Base-by-base conservation (phyloP, 23 red algal species). In the Chondrus crispus region DNA sequence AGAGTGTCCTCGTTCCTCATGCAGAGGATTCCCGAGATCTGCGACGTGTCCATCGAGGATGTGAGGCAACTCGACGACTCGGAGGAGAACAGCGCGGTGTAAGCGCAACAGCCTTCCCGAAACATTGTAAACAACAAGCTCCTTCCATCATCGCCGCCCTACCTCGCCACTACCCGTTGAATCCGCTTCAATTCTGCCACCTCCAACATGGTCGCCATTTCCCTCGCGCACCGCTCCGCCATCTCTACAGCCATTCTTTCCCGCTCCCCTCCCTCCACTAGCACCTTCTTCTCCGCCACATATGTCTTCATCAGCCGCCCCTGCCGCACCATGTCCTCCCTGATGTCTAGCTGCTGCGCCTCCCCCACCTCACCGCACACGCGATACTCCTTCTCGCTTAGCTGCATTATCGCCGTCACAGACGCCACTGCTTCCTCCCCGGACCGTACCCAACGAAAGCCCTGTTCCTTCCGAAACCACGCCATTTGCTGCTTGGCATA, bases 381-480 rank as follows among this genome's bases (percentile, higher is more conserved):
- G n/a, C 70, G 37, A 68, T 81, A 79, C 42, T 91, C 87, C 3
- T 22, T 35, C 68, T 91, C 87, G 40, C 42, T 41, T 43, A 81
- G 30, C 3, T n/a, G 10, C 13, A 71, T 8, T 30, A 91, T 63
- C 7, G 7, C 55, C 57, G 11, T 30, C 24, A 91, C n/a, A 36
- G 38, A 35, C 19, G 58, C 86, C n/a, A 51, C 94, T 32, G 81
- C 82, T 44, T 63, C 49, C 20, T 64, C 68, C 50, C 53, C 87
- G 40, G 57, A 39, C 28, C 85, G 85, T 1, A 95, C 20, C 96
- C 96, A 98, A 16, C 74, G 64, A 60, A 95, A 98, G 24, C 51
- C 30, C 75, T 43, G 24, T 41, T 98, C 96, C 50, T 81, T 88
- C 37, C 96, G 68, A 87, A 76, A 95, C 96, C 96, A 98, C 91